Evolutionary conservation across 768 basidiomycete genomes (phyloP).

Genomic region (Suillus weaverae): DNA sequence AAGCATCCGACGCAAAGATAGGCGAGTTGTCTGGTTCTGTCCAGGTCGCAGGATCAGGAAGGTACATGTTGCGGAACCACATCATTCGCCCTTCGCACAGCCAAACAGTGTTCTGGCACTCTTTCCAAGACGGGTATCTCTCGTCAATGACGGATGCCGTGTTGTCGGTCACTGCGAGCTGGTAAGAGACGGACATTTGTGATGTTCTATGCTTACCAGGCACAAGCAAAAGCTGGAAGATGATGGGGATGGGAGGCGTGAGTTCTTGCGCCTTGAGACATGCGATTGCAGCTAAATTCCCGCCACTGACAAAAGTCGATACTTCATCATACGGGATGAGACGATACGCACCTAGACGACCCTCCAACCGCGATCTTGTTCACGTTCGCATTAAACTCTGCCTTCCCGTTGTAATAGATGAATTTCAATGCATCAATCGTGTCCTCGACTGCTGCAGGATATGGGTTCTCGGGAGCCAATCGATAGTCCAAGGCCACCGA

Average conservation of each 20-base stretch:
- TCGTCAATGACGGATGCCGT: conserved; percentile 47
- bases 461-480: conserved; percentile 68
- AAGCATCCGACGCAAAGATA: conserved; percentile 60
- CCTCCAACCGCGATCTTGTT: conserved; percentile 68
- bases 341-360: conserved; percentile 53
- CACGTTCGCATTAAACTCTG: conserved; percentile 47
- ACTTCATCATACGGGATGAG: neutral
- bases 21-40: conserved; percentile 71
- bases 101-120: conserved; percentile 59
- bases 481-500: conserved; percentile 71
- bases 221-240: conserved; percentile 69
- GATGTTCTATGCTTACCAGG: conserved; percentile 36
- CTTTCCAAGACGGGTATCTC: conserved; percentile 51
- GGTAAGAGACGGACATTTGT: neutral
- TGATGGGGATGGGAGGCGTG: conserved; percentile 50
- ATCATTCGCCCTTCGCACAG: conserved; percentile 62
- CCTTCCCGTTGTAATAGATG: conserved; percentile 50
- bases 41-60: conserved; percentile 59
- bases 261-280: conserved; percentile 59
- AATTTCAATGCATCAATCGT: conserved; percentile 66
- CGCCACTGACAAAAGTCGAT: conserved; percentile 46
- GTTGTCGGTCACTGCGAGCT: conserved; percentile 56
- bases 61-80: conserved; percentile 70
- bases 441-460: conserved; percentile 72
- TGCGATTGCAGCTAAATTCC: conserved; percentile 66